These are phyloP conservation scores for Tylopilus felleus DNA, from an alignment of 768 basidiomycete species.

Conservation along the genomic window DNA sequence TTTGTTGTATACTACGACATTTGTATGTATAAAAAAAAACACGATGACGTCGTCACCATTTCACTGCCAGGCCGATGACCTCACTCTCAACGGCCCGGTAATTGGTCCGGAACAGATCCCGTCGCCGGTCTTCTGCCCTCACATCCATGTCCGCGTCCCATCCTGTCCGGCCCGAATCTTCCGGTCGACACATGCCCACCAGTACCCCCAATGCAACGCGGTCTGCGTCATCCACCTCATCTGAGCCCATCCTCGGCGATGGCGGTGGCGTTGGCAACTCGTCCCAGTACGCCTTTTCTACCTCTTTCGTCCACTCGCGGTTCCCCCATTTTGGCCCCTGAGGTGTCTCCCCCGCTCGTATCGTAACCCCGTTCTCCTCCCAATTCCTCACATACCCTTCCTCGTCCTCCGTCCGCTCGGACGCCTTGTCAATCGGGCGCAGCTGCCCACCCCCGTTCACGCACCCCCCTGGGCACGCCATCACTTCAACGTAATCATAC, in stretches of 20 bases:
- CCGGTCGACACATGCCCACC: slow-evolving; percentile 39
- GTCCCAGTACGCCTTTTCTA: slow-evolving; percentile 84
- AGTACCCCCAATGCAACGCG: slow-evolving; percentile 37
- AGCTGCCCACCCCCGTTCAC: slow-evolving; percentile 95
- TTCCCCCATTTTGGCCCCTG: slow-evolving; percentile 71
- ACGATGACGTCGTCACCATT: slow-evolving; percentile 48
- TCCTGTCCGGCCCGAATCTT: slow-evolving; percentile 26
- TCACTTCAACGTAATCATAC: slow-evolving; percentile 94
- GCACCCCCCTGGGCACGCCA: slow-evolving; percentile 98
- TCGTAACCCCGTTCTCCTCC: slow-evolving; percentile 49
- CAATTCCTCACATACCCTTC: slow-evolving; percentile 69
- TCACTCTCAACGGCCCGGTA: slow-evolving; percentile 88
- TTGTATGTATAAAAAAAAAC: slow-evolving; percentile 16
- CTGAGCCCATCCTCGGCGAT: slow-evolving; percentile 21
- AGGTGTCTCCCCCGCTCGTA: slow-evolving; percentile 7
- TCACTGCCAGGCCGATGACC: slow-evolving; percentile 70
- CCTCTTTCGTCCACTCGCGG: slow-evolving; percentile 75
- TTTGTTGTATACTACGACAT: slow-evolving; percentile 21
- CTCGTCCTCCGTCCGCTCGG: slow-evolving; percentile 41
- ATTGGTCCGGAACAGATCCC: slow-evolving; percentile 64
- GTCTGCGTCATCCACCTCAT: background rate
- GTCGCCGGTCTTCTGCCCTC: slow-evolving; percentile 41
- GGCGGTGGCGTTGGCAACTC: slow-evolving; percentile 45
- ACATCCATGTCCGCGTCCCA: slow-evolving; percentile 40
- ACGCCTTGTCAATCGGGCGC: slow-evolving; percentile 13